phyloP scores from a whole-genome alignment of 495 filamentous ascomycete species.

The Daldinia concentrica region DNA sequence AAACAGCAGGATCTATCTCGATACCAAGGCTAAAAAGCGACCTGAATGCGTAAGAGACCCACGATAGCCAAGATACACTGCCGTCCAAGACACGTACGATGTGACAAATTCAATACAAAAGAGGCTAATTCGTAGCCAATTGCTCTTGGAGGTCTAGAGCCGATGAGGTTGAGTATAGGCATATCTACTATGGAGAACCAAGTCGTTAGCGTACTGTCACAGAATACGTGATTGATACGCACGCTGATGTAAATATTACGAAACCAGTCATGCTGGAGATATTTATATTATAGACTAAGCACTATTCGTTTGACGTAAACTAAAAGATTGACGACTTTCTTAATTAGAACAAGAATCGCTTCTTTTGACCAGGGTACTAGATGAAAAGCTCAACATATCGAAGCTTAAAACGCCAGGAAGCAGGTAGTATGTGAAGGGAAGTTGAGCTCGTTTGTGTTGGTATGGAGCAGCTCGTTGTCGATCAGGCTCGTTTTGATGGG shows the following conservation, averaged over 20 bases:
- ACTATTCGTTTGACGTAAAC: slow-evolving; percentile 18
- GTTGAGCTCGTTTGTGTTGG: neutral
- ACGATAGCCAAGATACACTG: slow-evolving; percentile 23
- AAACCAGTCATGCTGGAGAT: neutral
- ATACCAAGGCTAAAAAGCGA: slow-evolving; percentile 23
- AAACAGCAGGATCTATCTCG: slow-evolving; percentile 21
- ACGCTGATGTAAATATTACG: slow-evolving; percentile 14
- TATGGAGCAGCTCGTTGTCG: neutral
- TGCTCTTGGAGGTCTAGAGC: neutral
- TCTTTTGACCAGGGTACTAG: neutral
- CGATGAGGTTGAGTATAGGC: slow-evolving; percentile 2
- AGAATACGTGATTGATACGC: slow-evolving; percentile 14
- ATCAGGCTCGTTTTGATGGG: neutral
- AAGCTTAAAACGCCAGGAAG: neutral
- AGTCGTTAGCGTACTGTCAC: neutral
- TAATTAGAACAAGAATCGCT: slow-evolving; percentile 4
- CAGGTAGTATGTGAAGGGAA: neutral
- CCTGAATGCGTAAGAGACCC: slow-evolving; percentile 27
- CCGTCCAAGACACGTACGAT: slow-evolving; percentile 8
- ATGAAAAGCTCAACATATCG: slow-evolving; percentile 1
- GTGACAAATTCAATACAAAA: slow-evolving; percentile 24
- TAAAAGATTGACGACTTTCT: slow-evolving; percentile 21
- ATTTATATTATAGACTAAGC: slow-evolving; percentile 24
- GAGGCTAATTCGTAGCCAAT: slow-evolving; percentile 5
- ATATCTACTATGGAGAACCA: slow-evolving; percentile 2